A percentile compares a stretch with the other conserved stretches of the same genome.
These are phyloP conservation scores for Nakazawaea holstii DNA, from an alignment of 805 yeast genomes.

Conservation along the genomic window DNA sequence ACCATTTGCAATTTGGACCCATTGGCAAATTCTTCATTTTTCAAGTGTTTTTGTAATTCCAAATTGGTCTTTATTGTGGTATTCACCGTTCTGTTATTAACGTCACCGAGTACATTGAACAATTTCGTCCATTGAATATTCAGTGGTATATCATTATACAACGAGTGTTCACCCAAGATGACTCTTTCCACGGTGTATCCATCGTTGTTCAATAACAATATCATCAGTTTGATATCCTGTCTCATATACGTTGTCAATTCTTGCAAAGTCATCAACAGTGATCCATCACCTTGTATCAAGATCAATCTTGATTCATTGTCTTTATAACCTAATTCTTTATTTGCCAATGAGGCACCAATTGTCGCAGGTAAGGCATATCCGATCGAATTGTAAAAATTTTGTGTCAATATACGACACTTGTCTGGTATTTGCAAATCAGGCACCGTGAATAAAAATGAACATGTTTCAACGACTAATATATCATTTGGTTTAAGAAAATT, in stretches of 20 bases:
- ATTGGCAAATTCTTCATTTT: constrained; percentile 25
- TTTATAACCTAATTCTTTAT: constrained; percentile 29
- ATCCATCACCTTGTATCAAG: constrained; percentile 49
- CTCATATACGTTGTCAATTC: constrained; percentile 40
- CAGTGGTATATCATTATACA: constrained; percentile 44
- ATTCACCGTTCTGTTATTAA: constrained; percentile 26
- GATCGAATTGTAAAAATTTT: constrained; percentile 42
- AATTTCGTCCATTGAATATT: constrained; percentile 66
- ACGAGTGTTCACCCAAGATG: constrained; percentile 42
- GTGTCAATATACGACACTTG: constrained; percentile 31
- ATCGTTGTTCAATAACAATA: constrained; percentile 42
- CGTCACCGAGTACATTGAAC: constrained; percentile 63
- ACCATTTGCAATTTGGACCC: constrained; percentile 40
- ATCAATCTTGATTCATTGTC: constrained; percentile 30
- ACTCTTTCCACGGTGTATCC: constrained; percentile 50
- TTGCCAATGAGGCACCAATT: constrained; percentile 40
- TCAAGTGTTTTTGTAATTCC: constrained; percentile 29
- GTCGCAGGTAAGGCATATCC: constrained; percentile 50
- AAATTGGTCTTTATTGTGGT: constrained; percentile 29
- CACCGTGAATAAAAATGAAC: constrained; percentile 40
- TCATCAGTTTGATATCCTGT: constrained; percentile 33
- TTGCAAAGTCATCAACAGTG: constrained; percentile 51
- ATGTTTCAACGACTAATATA: constrained; percentile 38
- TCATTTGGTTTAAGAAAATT: constrained; percentile 30
- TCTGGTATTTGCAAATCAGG: constrained; percentile 32